Percentiles rank a stretch among this genome's conserved stretches.
phyloP scores from a whole-genome alignment of 495 filamentous ascomycete genomes.

The Evansstolkia leycettana region DNA sequence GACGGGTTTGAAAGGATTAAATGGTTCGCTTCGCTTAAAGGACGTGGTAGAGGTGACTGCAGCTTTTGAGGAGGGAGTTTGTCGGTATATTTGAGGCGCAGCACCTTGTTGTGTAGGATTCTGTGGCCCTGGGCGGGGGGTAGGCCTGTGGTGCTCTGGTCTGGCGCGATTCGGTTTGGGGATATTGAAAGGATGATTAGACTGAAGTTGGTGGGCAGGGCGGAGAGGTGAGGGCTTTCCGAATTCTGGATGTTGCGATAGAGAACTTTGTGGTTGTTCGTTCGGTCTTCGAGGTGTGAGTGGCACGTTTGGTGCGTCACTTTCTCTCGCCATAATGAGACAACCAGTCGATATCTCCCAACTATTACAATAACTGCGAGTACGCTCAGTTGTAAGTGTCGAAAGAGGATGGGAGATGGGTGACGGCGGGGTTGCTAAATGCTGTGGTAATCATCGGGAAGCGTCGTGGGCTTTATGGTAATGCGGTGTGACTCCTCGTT shows the following conservation, averaged over 20 bases:
- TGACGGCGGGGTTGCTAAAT: background rate
- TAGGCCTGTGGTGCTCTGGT: conserved; percentile 35
- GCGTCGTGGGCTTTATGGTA: too few species aligned
- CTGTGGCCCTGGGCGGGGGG: conserved; percentile 9
- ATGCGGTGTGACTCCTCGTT: too few species aligned
- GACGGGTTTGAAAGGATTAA: conserved; percentile 33
- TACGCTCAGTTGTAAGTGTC: too few species aligned
- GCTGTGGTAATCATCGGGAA: too few species aligned
- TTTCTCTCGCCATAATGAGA: conserved; percentile 29
- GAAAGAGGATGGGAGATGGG: too few species aligned
- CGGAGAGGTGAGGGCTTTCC: conserved; percentile 44
- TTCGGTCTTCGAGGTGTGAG: conserved; percentile 20
- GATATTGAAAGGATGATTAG: conserved; percentile 38
- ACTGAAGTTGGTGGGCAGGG: conserved; percentile 26
- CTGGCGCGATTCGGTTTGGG: conserved; percentile 35
- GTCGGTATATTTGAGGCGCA: conserved; percentile 9
- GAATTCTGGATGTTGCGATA: conserved; percentile 39
- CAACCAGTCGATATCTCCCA: too few species aligned
- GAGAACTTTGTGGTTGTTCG: conserved; percentile 12
- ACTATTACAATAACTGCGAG: too few species aligned
- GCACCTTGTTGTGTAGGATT: conserved; percentile 8
- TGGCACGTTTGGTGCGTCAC: conserved; percentile 22
- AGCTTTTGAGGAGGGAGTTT: conserved; percentile 8
- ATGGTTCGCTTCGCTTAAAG: conserved; percentile 17
- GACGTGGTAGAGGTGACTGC: conserved; percentile 8